phyloP scores from a whole-genome alignment of 192 early-diverging fungal species.

The Chytriomyces sp. region DNA sequence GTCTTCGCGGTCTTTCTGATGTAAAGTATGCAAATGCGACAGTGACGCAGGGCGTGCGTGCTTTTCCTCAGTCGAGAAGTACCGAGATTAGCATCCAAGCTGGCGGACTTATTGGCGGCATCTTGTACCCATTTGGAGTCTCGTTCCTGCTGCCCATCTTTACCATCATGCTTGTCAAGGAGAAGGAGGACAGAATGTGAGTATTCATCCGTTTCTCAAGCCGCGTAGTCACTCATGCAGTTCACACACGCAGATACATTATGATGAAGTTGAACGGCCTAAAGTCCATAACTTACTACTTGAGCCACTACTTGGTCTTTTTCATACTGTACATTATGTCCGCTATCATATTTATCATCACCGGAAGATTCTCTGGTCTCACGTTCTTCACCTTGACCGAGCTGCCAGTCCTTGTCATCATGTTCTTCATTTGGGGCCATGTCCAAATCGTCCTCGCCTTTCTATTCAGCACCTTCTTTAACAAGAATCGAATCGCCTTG shows the following conservation, averaged over 20 bases:
- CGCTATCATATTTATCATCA: slow-evolving; percentile 57
- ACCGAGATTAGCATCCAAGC: slow-evolving; percentile 58
- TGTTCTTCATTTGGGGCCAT: slow-evolving; percentile 73
- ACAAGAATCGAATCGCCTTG: slow-evolving; percentile 62
- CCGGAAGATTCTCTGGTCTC: slow-evolving; percentile 63
- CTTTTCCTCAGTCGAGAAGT: slow-evolving; percentile 58
- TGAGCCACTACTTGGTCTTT: slow-evolving; percentile 33
- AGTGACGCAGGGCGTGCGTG: slow-evolving; percentile 72
- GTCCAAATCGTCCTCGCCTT: slow-evolving; percentile 72
- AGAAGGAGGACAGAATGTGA: slow-evolving; percentile 71
- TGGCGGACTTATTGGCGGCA: slow-evolving; percentile 64
- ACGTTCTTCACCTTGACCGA: slow-evolving; percentile 69
- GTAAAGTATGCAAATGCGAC: slow-evolving; percentile 38
- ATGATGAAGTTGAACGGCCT: slow-evolving; percentile 80
- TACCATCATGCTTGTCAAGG: slow-evolving; percentile 71
- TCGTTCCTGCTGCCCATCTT: slow-evolving; percentile 75
- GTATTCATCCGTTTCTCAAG: not conserved
- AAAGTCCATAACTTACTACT: slow-evolving; percentile 61
- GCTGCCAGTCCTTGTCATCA: slow-evolving; percentile 53
- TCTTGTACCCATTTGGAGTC: slow-evolving; percentile 77
- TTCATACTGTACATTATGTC: slow-evolving; percentile 34
- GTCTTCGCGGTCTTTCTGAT: slow-evolving; percentile 37
- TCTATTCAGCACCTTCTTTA: slow-evolving; percentile 70
- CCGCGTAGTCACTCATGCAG: not conserved
- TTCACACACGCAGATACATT: slow-evolving; percentile 23